Evolutionary conservation across 768 basidiomycete genomes (phyloP).

Genomic region (Boletus fagicola): DNA sequence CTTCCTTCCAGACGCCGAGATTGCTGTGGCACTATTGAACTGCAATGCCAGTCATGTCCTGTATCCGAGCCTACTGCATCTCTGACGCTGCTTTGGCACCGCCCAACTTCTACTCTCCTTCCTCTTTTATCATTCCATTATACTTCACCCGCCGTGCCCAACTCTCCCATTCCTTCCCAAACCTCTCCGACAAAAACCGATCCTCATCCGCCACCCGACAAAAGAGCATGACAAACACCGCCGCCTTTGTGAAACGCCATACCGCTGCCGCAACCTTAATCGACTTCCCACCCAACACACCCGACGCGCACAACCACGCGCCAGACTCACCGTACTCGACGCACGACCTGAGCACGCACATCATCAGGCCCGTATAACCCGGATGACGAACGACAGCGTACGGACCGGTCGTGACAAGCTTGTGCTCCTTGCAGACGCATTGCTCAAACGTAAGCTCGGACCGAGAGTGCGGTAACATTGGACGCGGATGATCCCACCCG

Average conservation of each 20-base stretch:
- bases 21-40: no score
- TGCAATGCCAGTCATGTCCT: no score
- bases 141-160: constrained; percentile 18
- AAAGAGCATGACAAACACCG: neutral
- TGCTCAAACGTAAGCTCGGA: constrained; percentile 18
- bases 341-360: neutral
- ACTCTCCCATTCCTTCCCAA: constrained; percentile 21
- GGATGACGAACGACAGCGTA: constrained; percentile 33
- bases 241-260: neutral
- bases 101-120: no score
- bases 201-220: constrained; percentile 26
- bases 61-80: no score
- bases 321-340: neutral
- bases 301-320: neutral
- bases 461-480: constrained; percentile 19
- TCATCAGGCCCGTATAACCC: constrained; percentile 17
- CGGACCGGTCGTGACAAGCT: constrained; percentile 27
- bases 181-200: constrained; percentile 11
- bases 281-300: neutral
- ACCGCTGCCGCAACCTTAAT: neutral
- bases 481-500: constrained; percentile 6
- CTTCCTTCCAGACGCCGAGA: no score
- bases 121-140: neutral
- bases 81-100: no score
- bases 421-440: constrained; percentile 20